Evolutionary conservation across 176 grass and related monocot species (phyloP).

Genomic region (Phoenix dactylifera): DNA sequence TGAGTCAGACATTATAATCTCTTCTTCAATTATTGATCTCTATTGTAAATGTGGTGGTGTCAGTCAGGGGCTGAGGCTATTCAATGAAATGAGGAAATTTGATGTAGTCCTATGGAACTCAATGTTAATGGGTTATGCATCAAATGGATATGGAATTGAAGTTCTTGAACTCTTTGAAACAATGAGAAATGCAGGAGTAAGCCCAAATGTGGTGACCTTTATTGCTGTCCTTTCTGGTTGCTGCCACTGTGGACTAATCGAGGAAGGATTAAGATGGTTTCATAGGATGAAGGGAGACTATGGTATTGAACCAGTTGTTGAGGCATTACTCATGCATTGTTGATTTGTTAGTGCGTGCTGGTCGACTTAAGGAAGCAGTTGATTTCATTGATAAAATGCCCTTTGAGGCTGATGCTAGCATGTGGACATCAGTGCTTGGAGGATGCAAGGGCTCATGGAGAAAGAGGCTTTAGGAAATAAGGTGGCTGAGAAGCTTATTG

Average conservation of each 20-base stretch:
- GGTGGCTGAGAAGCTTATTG: slow-evolving; percentile 28
- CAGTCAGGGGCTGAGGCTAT: slow-evolving; percentile 34
- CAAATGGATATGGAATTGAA: slow-evolving; percentile 51
- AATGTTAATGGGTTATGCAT: slow-evolving; percentile 69
- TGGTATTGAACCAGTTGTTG: slow-evolving; percentile 32
- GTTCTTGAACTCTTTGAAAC: slow-evolving; percentile 36
- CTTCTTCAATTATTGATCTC: slow-evolving; percentile 52
- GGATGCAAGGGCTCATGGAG: slow-evolving; percentile 59
- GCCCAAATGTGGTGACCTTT: slow-evolving; percentile 45
- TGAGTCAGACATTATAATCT: slow-evolving; percentile 33
- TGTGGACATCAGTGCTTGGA: slow-evolving; percentile 52
- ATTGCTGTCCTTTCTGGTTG: slow-evolving; percentile 61
- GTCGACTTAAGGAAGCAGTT: slow-evolving; percentile 51
- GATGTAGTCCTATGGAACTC: slow-evolving; percentile 63
- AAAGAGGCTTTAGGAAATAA: slow-evolving; percentile 34
- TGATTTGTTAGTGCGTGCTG: slow-evolving; percentile 53
- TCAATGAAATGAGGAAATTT: slow-evolving; percentile 11
- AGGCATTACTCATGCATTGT: slow-evolving; percentile 59
- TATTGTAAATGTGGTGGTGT: slow-evolving; percentile 70
- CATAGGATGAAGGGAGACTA: slow-evolving; percentile 43
- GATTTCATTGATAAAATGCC: slow-evolving; percentile 73
- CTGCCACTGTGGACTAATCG: slow-evolving; percentile 49
- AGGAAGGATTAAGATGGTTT: slow-evolving; percentile 65
- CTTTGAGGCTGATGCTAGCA: slow-evolving; percentile 45
- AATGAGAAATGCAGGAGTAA: slow-evolving; percentile 35